Base-by-base conservation (phyloP, 2,329 filamentous ascomycete species). In the Colletotrichum gigasporum region DNA sequence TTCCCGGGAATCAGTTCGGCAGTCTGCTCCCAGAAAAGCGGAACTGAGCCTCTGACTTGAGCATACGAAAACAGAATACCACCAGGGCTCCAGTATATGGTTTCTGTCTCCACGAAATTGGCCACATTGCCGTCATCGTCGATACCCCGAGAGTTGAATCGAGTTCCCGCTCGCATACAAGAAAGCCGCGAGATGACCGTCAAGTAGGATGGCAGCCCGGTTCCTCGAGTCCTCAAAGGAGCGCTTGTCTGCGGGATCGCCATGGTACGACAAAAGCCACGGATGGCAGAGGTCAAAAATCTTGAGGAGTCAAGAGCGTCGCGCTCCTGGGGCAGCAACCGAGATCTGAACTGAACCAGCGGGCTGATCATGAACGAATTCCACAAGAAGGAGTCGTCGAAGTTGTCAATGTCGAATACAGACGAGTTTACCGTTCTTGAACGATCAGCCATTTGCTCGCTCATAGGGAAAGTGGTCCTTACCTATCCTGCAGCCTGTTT, bases 31-130 rank as follows among this genome's bases (percentile, higher is more conserved):
- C 96, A 99, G 76, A 99, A 99, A 3, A 98, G 85, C 1, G 96
- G 96, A 7, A 99, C 93, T 6, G 94, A 97, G 35, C 96, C 96
- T 71, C 96, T 88, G 24, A 96, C 88, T 77, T 99, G 96, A 2
- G 90, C 93, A 76, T 97, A 99, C 0, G 96, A 98, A 75, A 98
- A 98, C 58, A 93, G 88, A 6, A 93, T 80, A 3, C 88, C 87
- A 1, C 88, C 87, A 1, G 92, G 91, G 70, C 90, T 91, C 91
- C 92, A 97, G 73, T 96, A 94, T 39, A 95, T 89, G 0, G 94
- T 97, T 78, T 99, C 96, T 0, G 94, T 96, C 78, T 99, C 96
- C n/a, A 98, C 96, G 77, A 97, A 99, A 76, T 99, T 99, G 65
- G 96, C 94, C 26, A 98, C 96, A 71, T 98, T 93, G 12, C 96